Percentiles rank a stretch among this genome's conserved stretches.
These are phyloP conservation scores for Arabidopsis arenosa DNA, from an alignment of 345 rosid genomes.

Conservation along the genomic window DNA sequence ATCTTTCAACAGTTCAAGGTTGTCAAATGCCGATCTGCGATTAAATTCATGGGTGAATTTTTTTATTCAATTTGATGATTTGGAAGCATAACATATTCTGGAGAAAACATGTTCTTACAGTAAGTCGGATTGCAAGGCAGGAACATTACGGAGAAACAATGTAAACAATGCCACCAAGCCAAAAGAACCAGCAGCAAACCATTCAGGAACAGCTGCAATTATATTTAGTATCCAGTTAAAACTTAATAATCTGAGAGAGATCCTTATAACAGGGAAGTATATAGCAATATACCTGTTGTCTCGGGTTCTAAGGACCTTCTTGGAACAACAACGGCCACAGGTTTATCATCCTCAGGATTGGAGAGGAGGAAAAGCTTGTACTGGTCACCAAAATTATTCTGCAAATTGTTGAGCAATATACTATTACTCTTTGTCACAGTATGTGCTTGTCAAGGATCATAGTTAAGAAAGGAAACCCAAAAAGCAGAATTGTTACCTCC, in stretches of 20 bases:
- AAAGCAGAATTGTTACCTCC: conserved; percentile 54
- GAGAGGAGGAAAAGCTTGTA: conserved; percentile 85
- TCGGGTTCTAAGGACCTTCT: conserved; percentile 78
- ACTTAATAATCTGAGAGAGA: conserved; percentile 3
- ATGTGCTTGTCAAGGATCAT: conserved; percentile 4
- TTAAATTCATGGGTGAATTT: conserved; percentile 12
- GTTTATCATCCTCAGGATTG: conserved; percentile 96
- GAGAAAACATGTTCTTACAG: conserved; percentile 56
- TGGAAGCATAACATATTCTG: conserved; percentile 4
- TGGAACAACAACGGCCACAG: conserved; percentile 96
- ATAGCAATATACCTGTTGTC: conserved; percentile 58
- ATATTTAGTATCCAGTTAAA: conserved; percentile 11
- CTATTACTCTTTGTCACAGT: conserved; percentile 1
- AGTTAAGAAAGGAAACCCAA: not conserved
- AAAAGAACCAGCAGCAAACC: conserved; percentile 97
- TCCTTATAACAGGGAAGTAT: conserved; percentile 16
- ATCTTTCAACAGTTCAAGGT: conserved; percentile 64
- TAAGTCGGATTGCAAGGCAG: conserved; percentile 81
- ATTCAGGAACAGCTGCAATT: conserved; percentile 90
- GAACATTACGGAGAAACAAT: conserved; percentile 88
- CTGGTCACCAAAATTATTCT: conserved; percentile 82
- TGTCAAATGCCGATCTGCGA: conserved; percentile 80
- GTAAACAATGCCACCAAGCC: conserved; percentile 84
- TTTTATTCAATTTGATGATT: not conserved
- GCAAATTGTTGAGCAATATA: conserved; percentile 36